Conservation (phyloP, 805 yeast genomes). For the Ascoidea rubescens region DNA sequence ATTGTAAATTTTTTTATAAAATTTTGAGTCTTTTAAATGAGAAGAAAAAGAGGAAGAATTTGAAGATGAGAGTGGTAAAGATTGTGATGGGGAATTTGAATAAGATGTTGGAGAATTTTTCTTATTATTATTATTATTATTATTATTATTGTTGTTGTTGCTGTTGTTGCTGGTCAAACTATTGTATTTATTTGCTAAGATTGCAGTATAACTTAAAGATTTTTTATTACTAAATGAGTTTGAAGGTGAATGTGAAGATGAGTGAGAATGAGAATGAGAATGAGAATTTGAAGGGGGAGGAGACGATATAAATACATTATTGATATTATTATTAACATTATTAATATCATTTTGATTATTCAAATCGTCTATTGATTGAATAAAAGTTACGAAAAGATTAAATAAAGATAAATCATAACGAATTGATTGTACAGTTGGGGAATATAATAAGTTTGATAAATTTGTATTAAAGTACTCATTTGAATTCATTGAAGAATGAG, state of each 20-base stretch:
- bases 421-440: constrained; percentile 10
- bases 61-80: no score
- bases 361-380: constrained; percentile 4
- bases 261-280: background rate
- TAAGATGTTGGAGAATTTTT: no score
- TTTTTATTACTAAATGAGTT: no score
- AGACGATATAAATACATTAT: background rate
- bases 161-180: background rate
- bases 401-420: constrained; percentile 9
- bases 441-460: constrained; percentile 7
- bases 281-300: no score
- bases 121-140: background rate
- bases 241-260: background rate
- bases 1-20: constrained; percentile 48
- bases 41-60: background rate
- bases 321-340: no score
- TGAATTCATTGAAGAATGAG: background rate
- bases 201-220: no score
- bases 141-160: background rate
- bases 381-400: constrained; percentile 6
- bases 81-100: no score
- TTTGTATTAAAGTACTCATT: background rate
- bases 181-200: no score
- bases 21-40: constrained; percentile 19
- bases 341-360: constrained; percentile 2